A percentile compares a stretch with the other conserved stretches of the same genome.
These are phyloP conservation scores for Paxillus ammoniavirescens DNA, from an alignment of 768 basidiomycete genomes.

Conservation along the genomic window DNA sequence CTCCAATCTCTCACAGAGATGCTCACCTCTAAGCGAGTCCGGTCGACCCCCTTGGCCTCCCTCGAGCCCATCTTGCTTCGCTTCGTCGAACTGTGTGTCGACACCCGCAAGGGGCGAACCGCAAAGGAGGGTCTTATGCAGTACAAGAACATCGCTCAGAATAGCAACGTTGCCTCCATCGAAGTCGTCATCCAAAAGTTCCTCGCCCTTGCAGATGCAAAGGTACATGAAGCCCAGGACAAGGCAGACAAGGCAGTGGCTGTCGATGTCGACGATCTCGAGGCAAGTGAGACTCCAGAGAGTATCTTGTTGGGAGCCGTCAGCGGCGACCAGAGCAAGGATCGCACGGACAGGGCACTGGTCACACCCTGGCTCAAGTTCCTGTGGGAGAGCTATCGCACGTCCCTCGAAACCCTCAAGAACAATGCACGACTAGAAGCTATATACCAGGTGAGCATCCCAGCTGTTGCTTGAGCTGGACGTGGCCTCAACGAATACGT, in stretches of 20 bases:
- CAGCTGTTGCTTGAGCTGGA: background rate
- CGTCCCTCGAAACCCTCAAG: conserved; percentile 91
- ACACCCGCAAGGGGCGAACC: conserved; percentile 88
- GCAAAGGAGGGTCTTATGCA: conserved; percentile 96
- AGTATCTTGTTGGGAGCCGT: conserved; percentile 89
- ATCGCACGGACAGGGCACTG: conserved; percentile 89
- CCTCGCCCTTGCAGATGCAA: conserved; percentile 74
- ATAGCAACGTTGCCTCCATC: conserved; percentile 86
- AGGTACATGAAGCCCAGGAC: conserved; percentile 83
- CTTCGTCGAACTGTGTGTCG: conserved; percentile 95
- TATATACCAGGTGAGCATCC: conserved; percentile 81
- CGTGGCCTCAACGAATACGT: background rate
- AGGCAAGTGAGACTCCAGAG: conserved; percentile 93
- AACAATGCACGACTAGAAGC: conserved; percentile 90
- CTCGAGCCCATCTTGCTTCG: conserved; percentile 96
- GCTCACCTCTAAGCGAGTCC: conserved; percentile 92
- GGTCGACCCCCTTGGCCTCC: conserved; percentile 81
- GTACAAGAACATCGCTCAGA: conserved; percentile 98
- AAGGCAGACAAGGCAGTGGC: conserved; percentile 76
- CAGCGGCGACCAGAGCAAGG: conserved; percentile 86
- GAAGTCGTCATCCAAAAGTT: conserved; percentile 89
- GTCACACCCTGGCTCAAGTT: conserved; percentile 98
- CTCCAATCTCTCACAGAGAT: conserved; percentile 89
- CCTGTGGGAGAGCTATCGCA: conserved; percentile 98
- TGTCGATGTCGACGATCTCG: conserved; percentile 90